These are phyloP conservation scores for Fusarium sp. DNA, from an alignment of 2,329 filamentous ascomycete genomes.

Conservation along the genomic window DNA sequence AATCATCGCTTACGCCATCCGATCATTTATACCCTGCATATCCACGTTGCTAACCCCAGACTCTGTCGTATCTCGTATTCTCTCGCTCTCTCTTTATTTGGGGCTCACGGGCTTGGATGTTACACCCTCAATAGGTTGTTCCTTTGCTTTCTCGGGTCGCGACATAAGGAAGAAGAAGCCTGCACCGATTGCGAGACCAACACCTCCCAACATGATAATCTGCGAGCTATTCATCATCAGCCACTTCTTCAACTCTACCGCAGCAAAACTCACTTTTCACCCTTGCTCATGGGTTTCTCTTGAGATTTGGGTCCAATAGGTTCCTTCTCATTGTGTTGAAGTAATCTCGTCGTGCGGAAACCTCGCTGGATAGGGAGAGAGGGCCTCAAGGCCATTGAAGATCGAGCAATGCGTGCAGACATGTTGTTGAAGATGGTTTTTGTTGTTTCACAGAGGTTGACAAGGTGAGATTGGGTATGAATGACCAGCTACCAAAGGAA, in stretches of 20 bases:
- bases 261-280: background rate
- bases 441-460: background rate
- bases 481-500: background rate
- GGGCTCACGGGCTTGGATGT: background rate
- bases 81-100: background rate
- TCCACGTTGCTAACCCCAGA: background rate
- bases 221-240: constrained; percentile 9
- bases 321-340: background rate
- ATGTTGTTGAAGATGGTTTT: background rate
- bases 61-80: background rate
- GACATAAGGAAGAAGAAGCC: constrained; percentile 29
- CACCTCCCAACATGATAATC: constrained; percentile 13
- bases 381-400: constrained; percentile 18
- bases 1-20: constrained; percentile 31
- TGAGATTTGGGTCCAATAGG: constrained; percentile 6
- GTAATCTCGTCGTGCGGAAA: constrained; percentile 5
- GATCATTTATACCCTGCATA: background rate
- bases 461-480: background rate
- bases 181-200: constrained; percentile 28
- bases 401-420: constrained; percentile 30
- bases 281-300: background rate
- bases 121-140: constrained; percentile 2
- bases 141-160: constrained; percentile 20
- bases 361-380: constrained; percentile 15
- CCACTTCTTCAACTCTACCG: background rate